Evolutionary conservation across 495 filamentous ascomycete genomes (phyloP).

Genomic region (Friedmanniomyces simplex): DNA sequence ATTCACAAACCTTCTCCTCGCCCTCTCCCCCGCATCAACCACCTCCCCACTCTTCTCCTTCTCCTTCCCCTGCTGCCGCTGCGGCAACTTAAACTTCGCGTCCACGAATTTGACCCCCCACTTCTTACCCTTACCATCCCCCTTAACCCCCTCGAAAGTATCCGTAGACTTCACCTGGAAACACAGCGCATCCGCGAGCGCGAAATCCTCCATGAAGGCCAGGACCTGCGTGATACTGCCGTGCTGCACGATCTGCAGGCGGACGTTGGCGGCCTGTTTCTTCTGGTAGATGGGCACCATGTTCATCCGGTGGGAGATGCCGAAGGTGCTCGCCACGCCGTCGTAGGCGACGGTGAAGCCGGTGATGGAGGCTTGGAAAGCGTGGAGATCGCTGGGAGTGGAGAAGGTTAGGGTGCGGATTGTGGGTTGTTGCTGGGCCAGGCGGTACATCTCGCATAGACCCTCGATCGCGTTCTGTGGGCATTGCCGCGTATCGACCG

Average conservation of each 20-base stretch:
- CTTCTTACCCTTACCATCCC: slow-evolving; percentile 47
- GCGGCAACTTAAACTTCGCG: slow-evolving; percentile 76
- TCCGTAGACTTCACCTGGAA: slow-evolving; percentile 75
- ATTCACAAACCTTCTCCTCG: slow-evolving; percentile 59
- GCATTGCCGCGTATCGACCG: slow-evolving; percentile 22
- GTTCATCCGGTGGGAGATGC: slow-evolving; percentile 56
- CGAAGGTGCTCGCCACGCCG: slow-evolving; percentile 57
- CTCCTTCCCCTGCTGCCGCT: slow-evolving; percentile 22
- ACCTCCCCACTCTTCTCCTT: slow-evolving; percentile 19
- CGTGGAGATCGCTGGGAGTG: slow-evolving; percentile 51
- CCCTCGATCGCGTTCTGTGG: slow-evolving; percentile 21
- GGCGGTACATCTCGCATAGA: slow-evolving; percentile 23
- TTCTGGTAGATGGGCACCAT: slow-evolving; percentile 87
- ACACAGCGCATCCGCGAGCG: slow-evolving; percentile 75
- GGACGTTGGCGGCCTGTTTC: slow-evolving; percentile 65
- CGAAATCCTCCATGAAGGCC: slow-evolving; percentile 75
- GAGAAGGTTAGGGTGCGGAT: slow-evolving; percentile 29
- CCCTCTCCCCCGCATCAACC: slow-evolving; percentile 32
- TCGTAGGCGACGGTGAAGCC: slow-evolving; percentile 38
- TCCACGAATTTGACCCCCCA: slow-evolving; percentile 64
- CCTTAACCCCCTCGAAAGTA: slow-evolving; percentile 58
- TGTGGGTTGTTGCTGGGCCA: slow-evolving; percentile 21
- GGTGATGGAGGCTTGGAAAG: slow-evolving; percentile 65
- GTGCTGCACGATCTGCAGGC: slow-evolving; percentile 61
- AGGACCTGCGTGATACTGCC: slow-evolving; percentile 63